Base-by-base conservation (phyloP, 768 basidiomycete species). In the Exsudoporus frostii region DNA sequence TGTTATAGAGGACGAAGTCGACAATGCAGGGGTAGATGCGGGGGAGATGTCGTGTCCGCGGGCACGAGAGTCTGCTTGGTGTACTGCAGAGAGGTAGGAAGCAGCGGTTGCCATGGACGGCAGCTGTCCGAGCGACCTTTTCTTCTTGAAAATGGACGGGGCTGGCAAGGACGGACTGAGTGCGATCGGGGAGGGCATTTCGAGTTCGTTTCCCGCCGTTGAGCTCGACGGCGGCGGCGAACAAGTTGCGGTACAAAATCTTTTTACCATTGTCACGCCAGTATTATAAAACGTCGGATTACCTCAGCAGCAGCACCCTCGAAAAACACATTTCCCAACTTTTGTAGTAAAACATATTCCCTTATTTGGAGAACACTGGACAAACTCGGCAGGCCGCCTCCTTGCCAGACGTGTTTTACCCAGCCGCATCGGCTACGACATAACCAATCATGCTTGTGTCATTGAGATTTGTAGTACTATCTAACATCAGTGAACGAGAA, bases 1-100 rank as follows among this genome's bases (percentile, higher is more conserved):
- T 1, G 89, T 89, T 51, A 85, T 63, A 1, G 86, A 87, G 1
- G 88, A 88, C 4, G 88, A 89, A 9, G 86, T 73, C 1, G 90
- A 90, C 14, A 89, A 73, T 0, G 88, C 82, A 1, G 88, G 87
- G 2, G 87, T 88, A 6, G 85, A 80, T 0, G 80, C 74, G 15
- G 85, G 81, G 11, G 83, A 70, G 29, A 70, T 67, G 32, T 72
- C 70, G 50, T 70, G 72, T 50, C 72, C 71, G 53, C 86, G 80
- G 9, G 84, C 82, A 45, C 84, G 79, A 37, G 87, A 84, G 66
- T 92, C 90, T 17, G 82, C 83, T 66, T 81, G 68, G 19, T 81
- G 81, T 17, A 85, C 73, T 9, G 82, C 84, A 45, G 81, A 78
- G 11, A 85, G 75, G 65, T 84, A 85, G 36, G 79, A 79, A 13